Conservation (phyloP, 129 eudicot species). For the Helichrysum umbraculigerum region DNA sequence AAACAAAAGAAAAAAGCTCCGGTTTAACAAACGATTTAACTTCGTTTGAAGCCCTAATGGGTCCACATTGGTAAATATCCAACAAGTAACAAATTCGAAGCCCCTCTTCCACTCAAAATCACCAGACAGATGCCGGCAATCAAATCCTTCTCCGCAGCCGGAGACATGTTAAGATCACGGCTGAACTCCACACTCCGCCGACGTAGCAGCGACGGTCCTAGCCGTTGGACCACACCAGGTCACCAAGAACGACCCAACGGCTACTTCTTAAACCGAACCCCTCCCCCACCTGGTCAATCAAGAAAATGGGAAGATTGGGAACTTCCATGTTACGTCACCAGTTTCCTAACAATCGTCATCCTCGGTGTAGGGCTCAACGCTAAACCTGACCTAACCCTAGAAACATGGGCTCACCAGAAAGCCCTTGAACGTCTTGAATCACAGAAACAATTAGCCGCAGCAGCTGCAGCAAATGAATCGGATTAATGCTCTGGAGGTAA, state of each 20-base stretch:
- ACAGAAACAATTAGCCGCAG: neutral
- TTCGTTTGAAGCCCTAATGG: neutral
- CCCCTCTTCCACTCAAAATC: neutral
- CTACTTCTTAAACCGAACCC: constrained; percentile 11
- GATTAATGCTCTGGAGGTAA: neutral
- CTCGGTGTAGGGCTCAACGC: constrained; percentile 9
- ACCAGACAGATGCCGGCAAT: neutral
- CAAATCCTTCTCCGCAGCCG: constrained; percentile 14
- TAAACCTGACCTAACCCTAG: constrained; percentile 12
- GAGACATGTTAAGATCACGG: neutral
- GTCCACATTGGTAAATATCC: neutral
- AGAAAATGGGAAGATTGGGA: constrained; percentile 19
- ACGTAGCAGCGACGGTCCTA: neutral
- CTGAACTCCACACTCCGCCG: neutral
- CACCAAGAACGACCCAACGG: constrained; percentile 15
- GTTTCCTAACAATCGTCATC: constrained; percentile 4
- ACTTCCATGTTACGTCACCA: constrained; percentile 9
- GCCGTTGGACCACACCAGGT: constrained; percentile 13
- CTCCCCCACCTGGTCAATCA: constrained; percentile 3
- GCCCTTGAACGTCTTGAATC: neutral
- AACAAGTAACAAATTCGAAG: neutral
- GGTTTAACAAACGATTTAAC: neutral
- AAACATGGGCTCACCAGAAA: constrained; percentile 15
- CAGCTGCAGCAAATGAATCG: neutral
- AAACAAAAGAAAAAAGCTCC: too few species aligned